phyloP scores from a whole-genome alignment of 2,329 filamentous ascomycete species.

The Escovopsis sp. region DNA sequence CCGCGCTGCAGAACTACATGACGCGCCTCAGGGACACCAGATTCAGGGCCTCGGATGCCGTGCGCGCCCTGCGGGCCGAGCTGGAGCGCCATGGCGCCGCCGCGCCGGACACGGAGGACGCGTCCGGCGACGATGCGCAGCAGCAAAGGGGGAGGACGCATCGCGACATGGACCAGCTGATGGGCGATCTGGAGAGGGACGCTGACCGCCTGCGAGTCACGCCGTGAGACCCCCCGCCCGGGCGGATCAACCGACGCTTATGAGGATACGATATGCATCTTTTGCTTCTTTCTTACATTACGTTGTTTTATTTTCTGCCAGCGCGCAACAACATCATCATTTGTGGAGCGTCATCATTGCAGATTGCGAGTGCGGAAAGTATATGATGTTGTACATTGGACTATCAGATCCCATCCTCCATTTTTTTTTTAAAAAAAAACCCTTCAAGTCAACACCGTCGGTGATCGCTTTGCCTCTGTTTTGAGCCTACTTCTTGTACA shows the following conservation, averaged over 20 bases:
- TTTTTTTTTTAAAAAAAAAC: not conserved
- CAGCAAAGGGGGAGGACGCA: conserved; percentile 11
- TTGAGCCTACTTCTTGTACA: too few relatives aligned
- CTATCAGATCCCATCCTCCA: not conserved
- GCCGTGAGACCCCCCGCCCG: not conserved
- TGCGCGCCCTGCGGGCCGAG: conserved; percentile 27
- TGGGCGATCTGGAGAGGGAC: conserved; percentile 25
- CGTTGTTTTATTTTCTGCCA: too few relatives aligned
- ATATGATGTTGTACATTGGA: too few relatives aligned
- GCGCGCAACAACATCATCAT: too few relatives aligned
- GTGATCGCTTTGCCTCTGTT: too few relatives aligned
- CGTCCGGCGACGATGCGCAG: conserved; percentile 34
- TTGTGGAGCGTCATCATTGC: too few relatives aligned
- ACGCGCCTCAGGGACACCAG: conserved; percentile 34
- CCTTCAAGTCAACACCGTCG: too few relatives aligned
- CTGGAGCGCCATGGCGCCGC: conserved; percentile 36
- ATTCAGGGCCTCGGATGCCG: conserved; percentile 27
- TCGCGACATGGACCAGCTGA: too few relatives aligned
- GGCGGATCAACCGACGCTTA: not conserved
- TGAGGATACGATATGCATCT: not conserved
- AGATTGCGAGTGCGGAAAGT: not conserved
- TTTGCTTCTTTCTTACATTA: not conserved
- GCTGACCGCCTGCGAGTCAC: conserved; percentile 19
- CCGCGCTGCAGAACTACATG: conserved; percentile 32
- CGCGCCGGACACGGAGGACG: conserved; percentile 15